Conservation (phyloP, 129 eudicot genomes). For the Smallanthus sonchifolius region DNA sequence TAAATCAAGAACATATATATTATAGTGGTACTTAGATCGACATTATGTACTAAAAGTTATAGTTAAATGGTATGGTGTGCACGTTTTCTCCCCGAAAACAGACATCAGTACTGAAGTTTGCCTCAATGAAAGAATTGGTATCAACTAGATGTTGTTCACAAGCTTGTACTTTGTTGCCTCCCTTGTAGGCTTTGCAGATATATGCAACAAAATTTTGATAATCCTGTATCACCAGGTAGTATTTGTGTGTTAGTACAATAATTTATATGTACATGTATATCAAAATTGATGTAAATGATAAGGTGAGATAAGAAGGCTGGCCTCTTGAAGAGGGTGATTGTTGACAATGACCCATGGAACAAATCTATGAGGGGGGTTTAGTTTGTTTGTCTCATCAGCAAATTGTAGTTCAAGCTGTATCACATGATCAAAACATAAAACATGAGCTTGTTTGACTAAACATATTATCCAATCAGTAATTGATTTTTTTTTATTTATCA, state of each 20-base stretch:
- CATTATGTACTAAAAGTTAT: slow-evolving; percentile 12
- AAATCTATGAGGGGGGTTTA: slow-evolving; percentile 72
- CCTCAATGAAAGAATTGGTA: slow-evolving; percentile 19
- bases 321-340: slow-evolving; percentile 62
- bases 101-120: slow-evolving; percentile 30
- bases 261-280: neutral
- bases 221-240: slow-evolving; percentile 43
- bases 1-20: neutral
- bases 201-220: slow-evolving; percentile 61
- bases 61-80: slow-evolving; percentile 15
- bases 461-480: neutral
- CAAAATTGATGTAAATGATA: neutral
- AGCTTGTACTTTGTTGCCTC: slow-evolving; percentile 38
- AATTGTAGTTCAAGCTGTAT: slow-evolving; percentile 62
- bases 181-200: slow-evolving; percentile 68
- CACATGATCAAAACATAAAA: slow-evolving; percentile 8
- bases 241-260: slow-evolving; percentile 1
- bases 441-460: neutral
- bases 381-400: slow-evolving; percentile 64
- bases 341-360: slow-evolving; percentile 95
- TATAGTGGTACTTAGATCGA: neutral
- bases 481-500: neutral
- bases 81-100: slow-evolving; percentile 29
- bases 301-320: neutral
- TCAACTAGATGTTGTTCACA: slow-evolving; percentile 36